A percentile compares a stretch with the other conserved stretches of the same genome.
Conservation (phyloP, 2,329 filamentous ascomycete genomes). For the Diaporthe vexans region DNA sequence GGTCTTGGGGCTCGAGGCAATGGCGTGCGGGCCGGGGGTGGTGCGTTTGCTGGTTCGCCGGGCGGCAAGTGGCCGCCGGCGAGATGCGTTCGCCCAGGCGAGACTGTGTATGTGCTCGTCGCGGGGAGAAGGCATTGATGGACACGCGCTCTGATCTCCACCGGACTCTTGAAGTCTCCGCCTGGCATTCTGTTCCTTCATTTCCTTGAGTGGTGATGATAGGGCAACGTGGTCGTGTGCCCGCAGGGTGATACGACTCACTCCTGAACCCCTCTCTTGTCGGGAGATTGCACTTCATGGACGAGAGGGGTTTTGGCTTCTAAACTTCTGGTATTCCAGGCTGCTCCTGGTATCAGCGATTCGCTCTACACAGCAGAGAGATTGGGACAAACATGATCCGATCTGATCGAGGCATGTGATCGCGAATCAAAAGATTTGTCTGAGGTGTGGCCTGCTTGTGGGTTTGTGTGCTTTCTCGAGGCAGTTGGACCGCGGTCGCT, state of each 20-base stretch:
- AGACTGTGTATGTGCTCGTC: neutral
- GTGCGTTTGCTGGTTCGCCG: neutral
- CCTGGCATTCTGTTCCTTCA: constrained; percentile 18
- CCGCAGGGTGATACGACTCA: neutral
- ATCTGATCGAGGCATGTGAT: neutral
- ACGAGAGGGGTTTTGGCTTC: neutral
- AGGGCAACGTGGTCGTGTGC: neutral
- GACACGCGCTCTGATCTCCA: constrained; percentile 1
- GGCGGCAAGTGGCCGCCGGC: constrained; percentile 32
- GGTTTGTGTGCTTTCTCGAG: neutral
- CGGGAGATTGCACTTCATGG: constrained; percentile 13
- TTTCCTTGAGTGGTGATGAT: constrained; percentile 1
- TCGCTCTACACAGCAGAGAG: neutral
- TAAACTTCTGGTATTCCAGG: neutral
- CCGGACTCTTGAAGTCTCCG: neutral
- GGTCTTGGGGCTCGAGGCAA: neutral
- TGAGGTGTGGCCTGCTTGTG: neutral
- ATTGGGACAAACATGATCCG: neutral
- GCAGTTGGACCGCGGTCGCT: neutral
- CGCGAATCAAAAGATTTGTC: neutral
- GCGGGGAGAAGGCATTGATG: neutral
- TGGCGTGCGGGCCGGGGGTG: neutral
- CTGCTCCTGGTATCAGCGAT: neutral
- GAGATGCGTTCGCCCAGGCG: neutral
- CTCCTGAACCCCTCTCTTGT: neutral